phyloP scores from a whole-genome alignment of 306 rosid species.

The Rosa chinensis region DNA sequence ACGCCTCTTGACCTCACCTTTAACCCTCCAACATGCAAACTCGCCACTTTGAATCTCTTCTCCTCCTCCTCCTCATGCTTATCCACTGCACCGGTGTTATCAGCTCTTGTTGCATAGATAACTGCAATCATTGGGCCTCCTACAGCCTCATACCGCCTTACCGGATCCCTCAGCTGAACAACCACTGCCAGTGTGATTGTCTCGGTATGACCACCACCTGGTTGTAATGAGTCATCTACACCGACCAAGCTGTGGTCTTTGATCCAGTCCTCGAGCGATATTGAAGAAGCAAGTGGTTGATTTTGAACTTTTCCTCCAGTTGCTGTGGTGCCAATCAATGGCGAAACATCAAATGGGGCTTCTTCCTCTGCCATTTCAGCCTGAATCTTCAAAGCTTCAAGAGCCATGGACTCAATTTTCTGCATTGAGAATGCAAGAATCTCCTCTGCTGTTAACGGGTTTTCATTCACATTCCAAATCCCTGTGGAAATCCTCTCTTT shows the following conservation, averaged over 20 bases:
- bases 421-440: conserved; percentile 70
- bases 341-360: conserved; percentile 83
- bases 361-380: conserved; percentile 85
- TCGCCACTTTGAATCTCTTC: conserved; percentile 55
- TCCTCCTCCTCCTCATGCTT: conserved; percentile 49
- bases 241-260: conserved; percentile 32
- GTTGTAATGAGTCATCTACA: conserved; percentile 18
- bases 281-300: conserved; percentile 51
- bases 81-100: not conserved
- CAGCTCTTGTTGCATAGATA: conserved; percentile 45
- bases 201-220: conserved; percentile 9
- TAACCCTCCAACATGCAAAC: conserved; percentile 82
- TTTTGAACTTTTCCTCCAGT: conserved; percentile 36
- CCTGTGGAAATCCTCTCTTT: conserved; percentile 75
- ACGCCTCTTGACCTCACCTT: conserved; percentile 45
- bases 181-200: conserved; percentile 52
- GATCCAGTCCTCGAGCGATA: conserved; percentile 73
- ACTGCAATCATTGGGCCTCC: conserved; percentile 80
- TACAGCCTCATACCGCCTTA: conserved; percentile 73
- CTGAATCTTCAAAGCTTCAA: conserved; percentile 80
- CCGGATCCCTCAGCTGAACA: conserved; percentile 74
- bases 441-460: conserved; percentile 54
- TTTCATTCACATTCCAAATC: conserved; percentile 76
- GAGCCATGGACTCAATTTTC: conserved; percentile 71
- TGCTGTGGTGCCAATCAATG: conserved; percentile 31